phyloP scores from a whole-genome alignment of 2,329 filamentous ascomycete genomes.

The Pseudocercospora ulei region DNA sequence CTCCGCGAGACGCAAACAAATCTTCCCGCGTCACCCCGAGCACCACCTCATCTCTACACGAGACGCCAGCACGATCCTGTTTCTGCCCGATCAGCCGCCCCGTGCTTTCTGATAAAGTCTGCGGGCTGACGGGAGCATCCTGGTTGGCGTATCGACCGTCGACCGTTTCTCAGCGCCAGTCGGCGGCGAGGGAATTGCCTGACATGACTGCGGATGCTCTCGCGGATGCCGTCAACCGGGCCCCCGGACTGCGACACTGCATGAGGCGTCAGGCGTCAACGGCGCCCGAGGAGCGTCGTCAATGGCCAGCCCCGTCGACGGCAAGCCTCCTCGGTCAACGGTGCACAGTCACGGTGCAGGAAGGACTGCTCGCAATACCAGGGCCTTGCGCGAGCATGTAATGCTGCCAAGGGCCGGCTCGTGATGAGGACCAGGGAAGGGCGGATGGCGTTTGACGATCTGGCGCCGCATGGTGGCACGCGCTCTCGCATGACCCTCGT shows the following conservation, averaged over 20 bases:
- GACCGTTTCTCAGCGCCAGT: constrained; percentile 11
- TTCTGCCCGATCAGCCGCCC: constrained; percentile 15
- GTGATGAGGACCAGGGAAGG: too few species aligned
- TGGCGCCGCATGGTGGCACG: constrained; percentile 20
- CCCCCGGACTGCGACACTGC: constrained; percentile 12
- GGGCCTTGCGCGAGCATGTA: constrained; percentile 7
- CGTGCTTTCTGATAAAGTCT: constrained; percentile 19
- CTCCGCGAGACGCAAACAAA: constrained; percentile 17
- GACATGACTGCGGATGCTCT: constrained; percentile 11
- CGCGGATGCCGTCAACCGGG: constrained; percentile 18
- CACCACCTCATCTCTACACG: constrained; percentile 12
- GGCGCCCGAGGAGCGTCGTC: too few species aligned
- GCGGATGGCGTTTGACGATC: constrained; percentile 18
- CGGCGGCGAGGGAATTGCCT: constrained; percentile 13
- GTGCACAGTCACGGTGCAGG: constrained; percentile 6
- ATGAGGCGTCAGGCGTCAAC: constrained; percentile 13
- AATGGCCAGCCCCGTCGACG: constrained; percentile 1
- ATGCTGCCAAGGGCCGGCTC: constrained; percentile 10
- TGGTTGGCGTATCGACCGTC: constrained; percentile 19
- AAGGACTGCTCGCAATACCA: constrained; percentile 3
- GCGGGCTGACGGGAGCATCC: constrained; percentile 18
- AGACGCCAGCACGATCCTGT: constrained; percentile 21
- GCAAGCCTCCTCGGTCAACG: too few species aligned
- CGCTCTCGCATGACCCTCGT: constrained; percentile 17
- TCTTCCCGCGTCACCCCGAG: constrained; percentile 12